phyloP scores from a whole-genome alignment of 2,329 filamentous ascomycete genomes.

The Chrysoporthe deuterocubensis region DNA sequence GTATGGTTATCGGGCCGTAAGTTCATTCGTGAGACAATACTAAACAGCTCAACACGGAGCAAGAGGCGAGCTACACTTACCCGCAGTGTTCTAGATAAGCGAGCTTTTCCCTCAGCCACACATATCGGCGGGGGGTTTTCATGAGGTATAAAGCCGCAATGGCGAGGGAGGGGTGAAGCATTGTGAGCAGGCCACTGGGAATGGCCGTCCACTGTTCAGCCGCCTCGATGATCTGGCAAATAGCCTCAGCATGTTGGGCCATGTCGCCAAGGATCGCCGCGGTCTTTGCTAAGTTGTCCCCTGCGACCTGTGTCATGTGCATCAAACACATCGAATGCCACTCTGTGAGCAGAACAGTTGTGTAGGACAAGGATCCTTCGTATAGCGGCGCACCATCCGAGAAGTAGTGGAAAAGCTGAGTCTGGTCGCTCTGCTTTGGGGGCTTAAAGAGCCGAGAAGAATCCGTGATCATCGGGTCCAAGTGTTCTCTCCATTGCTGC shows the following conservation, averaged over 20 bases:
- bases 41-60: not conserved
- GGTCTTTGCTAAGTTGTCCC: conserved; percentile 55
- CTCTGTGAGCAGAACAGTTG: conserved; percentile 76
- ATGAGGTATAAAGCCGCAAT: conserved; percentile 82
- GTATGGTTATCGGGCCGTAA: not conserved
- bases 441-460: conserved; percentile 63
- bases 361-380: conserved; percentile 69
- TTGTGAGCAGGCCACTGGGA: conserved; percentile 71
- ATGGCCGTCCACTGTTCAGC: conserved; percentile 73
- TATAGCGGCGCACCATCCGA: conserved; percentile 59
- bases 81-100: conserved; percentile 78
- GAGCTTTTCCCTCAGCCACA: conserved; percentile 82
- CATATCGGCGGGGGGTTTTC: conserved; percentile 69
- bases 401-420: conserved; percentile 65
- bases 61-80: conserved; percentile 55
- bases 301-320: conserved; percentile 74
- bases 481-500: conserved; percentile 52
- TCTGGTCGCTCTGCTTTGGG: conserved; percentile 63
- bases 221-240: conserved; percentile 79
- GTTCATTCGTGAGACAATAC: not conserved
- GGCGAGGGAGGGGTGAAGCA: conserved; percentile 75
- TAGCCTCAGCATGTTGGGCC: conserved; percentile 65
- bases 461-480: conserved; percentile 67
- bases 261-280: conserved; percentile 61
- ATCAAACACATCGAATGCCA: conserved; percentile 80